Percentiles rank a stretch among this genome's conserved stretches.
Evolutionary conservation across 2,329 filamentous ascomycete genomes (phyloP).

Genomic region (Neonectria hederae): DNA sequence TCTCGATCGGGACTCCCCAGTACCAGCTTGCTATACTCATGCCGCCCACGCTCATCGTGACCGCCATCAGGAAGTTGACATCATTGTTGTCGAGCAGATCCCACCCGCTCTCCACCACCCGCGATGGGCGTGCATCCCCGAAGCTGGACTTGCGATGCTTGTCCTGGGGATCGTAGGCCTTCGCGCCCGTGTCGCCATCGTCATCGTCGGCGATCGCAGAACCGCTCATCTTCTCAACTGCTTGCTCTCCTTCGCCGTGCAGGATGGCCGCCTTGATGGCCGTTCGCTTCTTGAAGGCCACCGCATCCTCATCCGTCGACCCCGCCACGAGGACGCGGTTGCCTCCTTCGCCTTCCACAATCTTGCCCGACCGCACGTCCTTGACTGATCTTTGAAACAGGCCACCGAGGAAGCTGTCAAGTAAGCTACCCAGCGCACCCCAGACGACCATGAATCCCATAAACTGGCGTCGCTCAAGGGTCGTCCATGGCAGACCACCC

Average conservation of each 20-base stretch:
- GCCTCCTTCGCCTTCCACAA: slow-evolving; percentile 87
- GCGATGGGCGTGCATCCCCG: slow-evolving; percentile 66
- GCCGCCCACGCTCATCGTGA: slow-evolving; percentile 78
- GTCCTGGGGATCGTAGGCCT: slow-evolving; percentile 60
- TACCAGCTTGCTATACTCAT: slow-evolving; percentile 73
- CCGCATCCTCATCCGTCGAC: slow-evolving; percentile 37
- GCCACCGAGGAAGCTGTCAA: slow-evolving; percentile 90
- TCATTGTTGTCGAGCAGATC: slow-evolving; percentile 93
- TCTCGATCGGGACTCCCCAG: slow-evolving; percentile 65
- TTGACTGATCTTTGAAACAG: slow-evolving; percentile 86
- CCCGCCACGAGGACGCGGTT: slow-evolving; percentile 62
- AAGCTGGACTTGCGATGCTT: slow-evolving; percentile 63
- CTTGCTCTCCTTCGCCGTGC: slow-evolving; percentile 55
- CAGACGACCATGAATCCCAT: slow-evolving; percentile 72
- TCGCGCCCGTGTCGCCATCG: slow-evolving; percentile 45
- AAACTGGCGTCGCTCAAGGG: slow-evolving; percentile 55
- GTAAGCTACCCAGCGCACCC: slow-evolving; percentile 80
- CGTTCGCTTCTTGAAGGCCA: slow-evolving; percentile 46
- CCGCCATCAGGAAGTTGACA: slow-evolving; percentile 93
- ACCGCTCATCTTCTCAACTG: slow-evolving; percentile 49
- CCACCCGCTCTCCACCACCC: slow-evolving; percentile 71
- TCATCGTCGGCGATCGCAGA: slow-evolving; percentile 49
- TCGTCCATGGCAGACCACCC: slow-evolving; percentile 61
- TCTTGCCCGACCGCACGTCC: slow-evolving; percentile 83
- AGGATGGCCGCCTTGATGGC: slow-evolving; percentile 55